These are phyloP conservation scores for Earliella scabrosa DNA, from an alignment of 1,284 basidiomycete species.

Conservation along the genomic window DNA sequence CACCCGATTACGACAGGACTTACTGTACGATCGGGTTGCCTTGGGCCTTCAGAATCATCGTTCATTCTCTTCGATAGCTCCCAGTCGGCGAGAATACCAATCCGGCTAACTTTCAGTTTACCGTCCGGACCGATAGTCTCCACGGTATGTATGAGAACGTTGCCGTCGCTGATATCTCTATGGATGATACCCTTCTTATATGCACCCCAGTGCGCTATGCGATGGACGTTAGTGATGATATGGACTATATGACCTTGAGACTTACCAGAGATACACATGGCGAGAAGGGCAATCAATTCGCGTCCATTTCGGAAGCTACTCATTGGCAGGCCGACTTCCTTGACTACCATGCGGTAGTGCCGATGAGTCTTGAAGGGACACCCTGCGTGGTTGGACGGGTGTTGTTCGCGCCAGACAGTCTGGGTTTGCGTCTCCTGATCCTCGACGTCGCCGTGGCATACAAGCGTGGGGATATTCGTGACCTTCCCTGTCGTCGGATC, in stretches of 20 bases:
- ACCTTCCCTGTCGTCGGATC: constrained; percentile 4
- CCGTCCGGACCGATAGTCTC: not conserved
- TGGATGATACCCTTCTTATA: constrained; percentile 10
- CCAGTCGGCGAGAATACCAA: constrained; percentile 16
- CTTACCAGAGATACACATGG: not conserved
- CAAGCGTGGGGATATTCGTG: constrained; percentile 19
- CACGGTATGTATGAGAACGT: constrained; percentile 7
- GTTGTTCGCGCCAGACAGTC: not conserved
- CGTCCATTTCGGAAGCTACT: not conserved
- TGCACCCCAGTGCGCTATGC: constrained; percentile 13
- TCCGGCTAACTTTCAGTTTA: not conserved
- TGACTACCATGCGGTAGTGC: not conserved
- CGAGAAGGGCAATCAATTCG: not conserved
- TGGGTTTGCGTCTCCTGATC: constrained; percentile 1
- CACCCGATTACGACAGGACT: not conserved
- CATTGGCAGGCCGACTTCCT: not conserved
- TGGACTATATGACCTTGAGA: not conserved
- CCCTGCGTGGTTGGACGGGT: not conserved
- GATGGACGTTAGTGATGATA: not conserved
- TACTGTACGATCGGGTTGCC: constrained; percentile 14
- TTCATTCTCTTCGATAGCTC: constrained; percentile 10
- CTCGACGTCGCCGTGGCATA: constrained; percentile 15
- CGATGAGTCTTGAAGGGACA: constrained; percentile 1
- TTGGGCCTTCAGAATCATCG: not conserved
- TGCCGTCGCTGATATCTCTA: constrained; percentile 16